Conservation (phyloP, 345 rosid genomes). For the Boechera retrofracta region DNA sequence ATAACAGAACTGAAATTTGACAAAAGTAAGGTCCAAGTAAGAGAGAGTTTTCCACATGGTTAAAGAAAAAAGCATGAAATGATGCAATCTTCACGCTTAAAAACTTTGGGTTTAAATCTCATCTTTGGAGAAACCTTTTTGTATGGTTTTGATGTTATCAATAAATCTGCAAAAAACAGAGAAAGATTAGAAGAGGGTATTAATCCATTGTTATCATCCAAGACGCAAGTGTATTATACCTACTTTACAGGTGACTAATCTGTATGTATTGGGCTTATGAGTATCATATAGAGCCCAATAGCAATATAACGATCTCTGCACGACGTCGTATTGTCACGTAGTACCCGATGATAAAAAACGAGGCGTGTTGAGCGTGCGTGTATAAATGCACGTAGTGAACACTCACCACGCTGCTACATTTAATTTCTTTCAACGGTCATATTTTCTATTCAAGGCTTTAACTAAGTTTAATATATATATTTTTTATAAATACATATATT, state of each 20-base stretch:
- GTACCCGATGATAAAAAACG: constrained; percentile 15
- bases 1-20: constrained; percentile 24
- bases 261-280: constrained; percentile 10
- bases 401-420: constrained; percentile 40
- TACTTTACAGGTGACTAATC: not conserved
- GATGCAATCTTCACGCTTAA: constrained; percentile 24
- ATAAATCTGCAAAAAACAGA: constrained; percentile 20
- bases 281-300: not conserved
- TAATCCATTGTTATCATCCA: not conserved
- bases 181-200: not conserved
- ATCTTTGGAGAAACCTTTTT: constrained; percentile 31
- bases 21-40: constrained; percentile 35
- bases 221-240: not conserved
- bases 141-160: constrained; percentile 36
- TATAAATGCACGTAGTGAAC: constrained; percentile 39
- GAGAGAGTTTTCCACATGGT: constrained; percentile 10
- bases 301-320: not conserved
- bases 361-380: constrained; percentile 48
- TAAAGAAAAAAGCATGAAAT: not conserved
- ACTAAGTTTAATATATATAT: not conserved
- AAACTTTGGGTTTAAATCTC: constrained; percentile 25
- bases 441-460: constrained; percentile 16
- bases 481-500: not conserved
- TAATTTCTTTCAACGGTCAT: constrained; percentile 33
- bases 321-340: not conserved